These are phyloP conservation scores for Apophysomyces sp. DNA, from an alignment of 371 early-diverging fungal genomes.

Conservation along the genomic window DNA sequence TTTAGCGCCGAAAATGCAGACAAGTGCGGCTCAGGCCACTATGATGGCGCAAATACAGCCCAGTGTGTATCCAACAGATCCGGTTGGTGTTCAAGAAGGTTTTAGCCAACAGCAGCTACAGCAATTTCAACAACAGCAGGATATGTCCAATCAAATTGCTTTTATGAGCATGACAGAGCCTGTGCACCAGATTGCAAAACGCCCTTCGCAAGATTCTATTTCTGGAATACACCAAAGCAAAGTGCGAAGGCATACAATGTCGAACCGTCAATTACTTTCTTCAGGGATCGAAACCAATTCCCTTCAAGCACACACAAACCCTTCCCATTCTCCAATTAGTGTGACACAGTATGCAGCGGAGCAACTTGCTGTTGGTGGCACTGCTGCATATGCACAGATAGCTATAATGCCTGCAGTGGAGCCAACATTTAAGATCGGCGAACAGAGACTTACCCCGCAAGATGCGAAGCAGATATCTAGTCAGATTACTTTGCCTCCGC, in stretches of 20 bases:
- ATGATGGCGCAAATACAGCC: background rate
- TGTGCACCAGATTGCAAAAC: background rate
- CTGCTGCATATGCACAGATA: background rate
- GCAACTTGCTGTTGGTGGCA: background rate
- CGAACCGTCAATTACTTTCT: background rate
- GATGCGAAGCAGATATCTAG: background rate
- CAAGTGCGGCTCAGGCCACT: background rate
- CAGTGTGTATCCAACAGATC: background rate
- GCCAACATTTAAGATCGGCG: background rate
- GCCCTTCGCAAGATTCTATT: background rate
- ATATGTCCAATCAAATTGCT: background rate
- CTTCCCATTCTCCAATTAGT: background rate
- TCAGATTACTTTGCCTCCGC: slow-evolving; percentile 7
- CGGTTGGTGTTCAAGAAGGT: background rate
- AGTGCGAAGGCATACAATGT: background rate
- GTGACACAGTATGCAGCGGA: background rate
- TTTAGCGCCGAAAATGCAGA: background rate
- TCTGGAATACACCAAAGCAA: background rate
- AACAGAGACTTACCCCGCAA: background rate
- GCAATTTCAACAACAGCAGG: background rate
- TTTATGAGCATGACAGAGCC: background rate
- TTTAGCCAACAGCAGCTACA: background rate
- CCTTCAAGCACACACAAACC: slow-evolving; percentile 4
- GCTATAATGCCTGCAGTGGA: background rate
- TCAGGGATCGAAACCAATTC: background rate